Evolutionary conservation across 1,139 yeast species (phyloP), one percentile per base, ranked within the genome.

Genomic region (Petasospora fabianii): DNA sequence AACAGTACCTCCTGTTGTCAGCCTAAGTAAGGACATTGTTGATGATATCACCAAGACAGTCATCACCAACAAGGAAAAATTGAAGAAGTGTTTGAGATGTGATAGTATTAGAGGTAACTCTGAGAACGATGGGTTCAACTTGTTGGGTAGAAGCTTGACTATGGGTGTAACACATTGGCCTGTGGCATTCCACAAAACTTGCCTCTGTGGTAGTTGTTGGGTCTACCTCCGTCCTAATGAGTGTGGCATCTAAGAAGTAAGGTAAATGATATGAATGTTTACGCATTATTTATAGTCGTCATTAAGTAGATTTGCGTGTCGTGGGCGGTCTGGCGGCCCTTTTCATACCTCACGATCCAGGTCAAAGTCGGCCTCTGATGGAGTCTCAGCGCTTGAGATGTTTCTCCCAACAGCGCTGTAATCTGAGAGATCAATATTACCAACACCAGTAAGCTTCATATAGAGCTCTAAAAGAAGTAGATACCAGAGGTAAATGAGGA

Each of bases 161-260:
- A 73, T 72, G 3, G 51, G 65, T 54, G 44, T 64, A 4, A 73
- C 78, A 2, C 71, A 75, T 42, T 83, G 90, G 87, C 77, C 84
- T 1, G 69, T 79, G 66, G 83, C 84, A 2, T 81, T 83, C 55
- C 90, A 82, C 49, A 66, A 90, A 48, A 76, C 77, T 15, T 86
- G 96, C 60, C 66, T 84, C 18, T 86, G 96, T 59, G 95, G 95
- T 0, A 85, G 86, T 35, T 71, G 80, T 5, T 84, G 92, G 92
- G 75, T 75, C 3, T 51, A 49, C 30, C 34, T 52, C 6, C 41
- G 38, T 18, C 44, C 38, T 5, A 41, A 41, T n/a, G 47, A 43
- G 24, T 39, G 37, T 27, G 40, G 26, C 7, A 10, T 20, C 7
- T 20, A 20, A 10, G 22, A 20, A n/a, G n/a, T n/a, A n/a, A n/a